Evolutionary conservation across 768 basidiomycete species (phyloP), one percentile per base, ranked within the genome.

Genomic region (Pleurotus ostreatus): DNA sequence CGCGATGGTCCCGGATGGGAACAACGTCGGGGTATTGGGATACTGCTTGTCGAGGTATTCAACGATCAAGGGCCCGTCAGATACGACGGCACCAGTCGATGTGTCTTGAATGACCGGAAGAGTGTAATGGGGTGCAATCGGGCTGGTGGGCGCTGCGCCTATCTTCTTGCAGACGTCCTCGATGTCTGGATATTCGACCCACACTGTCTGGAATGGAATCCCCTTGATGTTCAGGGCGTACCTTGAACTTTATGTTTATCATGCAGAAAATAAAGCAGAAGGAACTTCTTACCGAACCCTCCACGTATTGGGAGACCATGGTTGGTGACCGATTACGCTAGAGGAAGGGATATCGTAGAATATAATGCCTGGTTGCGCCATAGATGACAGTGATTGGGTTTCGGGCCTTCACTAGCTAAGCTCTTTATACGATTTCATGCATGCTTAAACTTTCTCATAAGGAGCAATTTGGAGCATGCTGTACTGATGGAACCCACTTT

Each of bases 261-360:
- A 44, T 16, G 41, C 20, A n/a, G n/a, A 22, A 44, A 2, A 44
- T 44, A 3, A 34, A 15, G n/a, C 15, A 7, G 11, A n/a, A 46
- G 13, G 18, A 12, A n/a, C 12, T n/a, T 8, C 18, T 8, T 47
- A 75, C 79, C 80, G 61, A 9, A 66, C 64, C 62, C 76, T 78
- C 74, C 73, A 77, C 25, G 75, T 74, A 57, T 78, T 80, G 6
- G 77, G 73, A 4, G 76, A 75, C 71, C 74, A 79, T 7, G 71
- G 67, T 3, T 62, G 66, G n/a, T n/a, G 20, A 47, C 5, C 41
- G 5, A 52, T 1, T 61, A 34, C 54, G 5, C 67, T 53, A 39
- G 60, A 67, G 39, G 70, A 68, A 18, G 74, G 73, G 41, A 81
- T 73, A 53, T 80, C 80, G 65, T 79, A 81, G 45, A 79, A 64